These are phyloP conservation scores for Fusarium sp. DNA, from an alignment of 2,329 filamentous ascomycete species.

Conservation along the genomic window DNA sequence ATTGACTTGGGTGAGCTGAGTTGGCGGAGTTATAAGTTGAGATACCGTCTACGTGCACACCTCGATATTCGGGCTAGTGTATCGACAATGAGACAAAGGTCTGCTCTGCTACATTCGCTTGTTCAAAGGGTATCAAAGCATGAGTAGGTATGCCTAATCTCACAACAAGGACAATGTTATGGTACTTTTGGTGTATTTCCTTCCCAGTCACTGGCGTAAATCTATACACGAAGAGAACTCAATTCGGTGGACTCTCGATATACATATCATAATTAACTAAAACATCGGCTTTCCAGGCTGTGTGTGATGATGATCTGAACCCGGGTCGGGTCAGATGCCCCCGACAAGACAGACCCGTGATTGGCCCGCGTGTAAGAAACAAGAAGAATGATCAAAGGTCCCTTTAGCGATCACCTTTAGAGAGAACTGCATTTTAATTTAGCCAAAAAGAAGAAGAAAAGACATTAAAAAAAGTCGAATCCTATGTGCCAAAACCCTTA, in stretches of 20 bases:
- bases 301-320: constrained; percentile 10
- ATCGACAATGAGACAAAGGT: no score
- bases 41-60: no score
- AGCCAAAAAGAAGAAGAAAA: constrained; percentile 17
- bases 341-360: constrained; percentile 5
- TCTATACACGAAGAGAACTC: no score
- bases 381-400: constrained; percentile 15
- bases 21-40: no score
- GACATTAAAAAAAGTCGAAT: no score
- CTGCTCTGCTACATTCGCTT: no score
- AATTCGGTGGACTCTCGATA: background rate
- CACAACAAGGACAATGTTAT: background rate
- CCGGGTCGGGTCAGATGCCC: constrained; percentile 13
- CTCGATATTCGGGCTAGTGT: no score
- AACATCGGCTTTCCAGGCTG: background rate
- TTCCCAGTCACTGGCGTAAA: background rate
- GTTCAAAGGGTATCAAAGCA: no score
- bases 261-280: background rate
- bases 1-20: background rate
- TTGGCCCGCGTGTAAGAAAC: constrained; percentile 34
- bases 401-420: background rate
- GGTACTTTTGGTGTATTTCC: background rate
- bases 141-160: no score
- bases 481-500: background rate
- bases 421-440: constrained; percentile 14